Base-by-base conservation (phyloP, 768 basidiomycete species). In the Lepiota subincarnata region DNA sequence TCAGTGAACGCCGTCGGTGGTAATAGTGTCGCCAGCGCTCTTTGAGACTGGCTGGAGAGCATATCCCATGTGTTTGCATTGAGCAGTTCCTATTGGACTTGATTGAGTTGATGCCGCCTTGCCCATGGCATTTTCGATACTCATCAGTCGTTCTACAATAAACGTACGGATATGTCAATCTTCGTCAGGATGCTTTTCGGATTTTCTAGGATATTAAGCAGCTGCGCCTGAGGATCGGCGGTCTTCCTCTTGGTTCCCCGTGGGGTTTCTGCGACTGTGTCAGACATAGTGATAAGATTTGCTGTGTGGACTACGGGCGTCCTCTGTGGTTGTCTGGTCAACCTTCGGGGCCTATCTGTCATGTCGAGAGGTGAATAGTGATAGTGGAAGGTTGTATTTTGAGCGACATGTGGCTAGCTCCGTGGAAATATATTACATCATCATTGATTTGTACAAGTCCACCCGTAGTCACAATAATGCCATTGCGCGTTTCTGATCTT, bases 131-230 rank as follows among this genome's bases (percentile, higher is more conserved):
- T 51, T 50, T 35, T 36, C 7, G 43, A 55, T 55, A n/a, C 28
- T 22, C 46, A 22, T 38, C 38, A n/a, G 24, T 11, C 22, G 37
- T 35, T 19, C 42, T 16, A n/a, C 16, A 26, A 38, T 26, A 39
- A 40, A 72, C 76, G 66, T 68, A 84, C 82, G 58, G 75, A 70
- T 54, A 82, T 74, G 51, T 82, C 73, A 57, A 79, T 66, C 22
- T 64, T 71, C 8, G 77, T 76, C 7, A 82, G 66, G 14, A 70
- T 63, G 64, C 81, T 82, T 63, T 76, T 78, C 1, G 75, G 64
- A 62, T 70, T 75, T 53, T 76, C 68, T 7, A 82, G 63, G 42
- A 82, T 62, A 34, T 70, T 68, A 20, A 77, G 64, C 44, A 42
- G 31, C 48, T 73, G 65, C 36, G 72, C 66, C 16, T 62, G 67